These are phyloP conservation scores for Penicillium oxalicum DNA, from an alignment of 2,329 filamentous ascomycete species.

Conservation along the genomic window DNA sequence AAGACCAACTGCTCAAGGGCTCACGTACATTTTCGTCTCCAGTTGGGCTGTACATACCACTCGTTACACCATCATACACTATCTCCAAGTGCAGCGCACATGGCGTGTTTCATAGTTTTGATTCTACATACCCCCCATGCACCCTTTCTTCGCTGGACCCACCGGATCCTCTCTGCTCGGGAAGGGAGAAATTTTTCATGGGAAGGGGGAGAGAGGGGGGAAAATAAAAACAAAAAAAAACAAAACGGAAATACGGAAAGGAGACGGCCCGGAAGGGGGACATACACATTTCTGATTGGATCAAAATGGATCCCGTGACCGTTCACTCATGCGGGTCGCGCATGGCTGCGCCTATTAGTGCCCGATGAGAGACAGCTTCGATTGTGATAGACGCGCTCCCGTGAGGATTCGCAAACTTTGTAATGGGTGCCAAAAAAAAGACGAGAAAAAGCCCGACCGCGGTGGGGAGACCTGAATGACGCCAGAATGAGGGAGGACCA, in stretches of 20 bases:
- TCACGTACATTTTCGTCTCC: too few species aligned
- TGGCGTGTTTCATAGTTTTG: too few species aligned
- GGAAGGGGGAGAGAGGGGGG: too few species aligned
- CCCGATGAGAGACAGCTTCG: conserved; percentile 21
- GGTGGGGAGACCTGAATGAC: neutral
- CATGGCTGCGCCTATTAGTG: conserved; percentile 26
- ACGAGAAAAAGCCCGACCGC: neutral
- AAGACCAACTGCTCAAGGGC: too few species aligned
- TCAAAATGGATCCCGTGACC: conserved; percentile 22
- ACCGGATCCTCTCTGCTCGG: neutral
- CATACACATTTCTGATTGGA: conserved; percentile 8
- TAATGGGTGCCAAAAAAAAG: neutral
- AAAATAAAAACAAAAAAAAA: too few species aligned
- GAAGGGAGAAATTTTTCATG: too few species aligned
- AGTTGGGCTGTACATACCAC: too few species aligned
- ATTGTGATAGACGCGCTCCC: conserved; percentile 22
- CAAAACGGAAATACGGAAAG: too few species aligned
- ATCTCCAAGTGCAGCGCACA: too few species aligned
- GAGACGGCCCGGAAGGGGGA: neutral
- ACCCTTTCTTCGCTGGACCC: too few species aligned
- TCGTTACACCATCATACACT: too few species aligned
- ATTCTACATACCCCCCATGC: too few species aligned
- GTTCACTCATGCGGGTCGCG: conserved; percentile 21
- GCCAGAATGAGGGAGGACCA: neutral
- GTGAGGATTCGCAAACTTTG: conserved; percentile 13